phyloP scores from a whole-genome alignment of 1,284 basidiomycete species.

The Omphalotus olearius region DNA sequence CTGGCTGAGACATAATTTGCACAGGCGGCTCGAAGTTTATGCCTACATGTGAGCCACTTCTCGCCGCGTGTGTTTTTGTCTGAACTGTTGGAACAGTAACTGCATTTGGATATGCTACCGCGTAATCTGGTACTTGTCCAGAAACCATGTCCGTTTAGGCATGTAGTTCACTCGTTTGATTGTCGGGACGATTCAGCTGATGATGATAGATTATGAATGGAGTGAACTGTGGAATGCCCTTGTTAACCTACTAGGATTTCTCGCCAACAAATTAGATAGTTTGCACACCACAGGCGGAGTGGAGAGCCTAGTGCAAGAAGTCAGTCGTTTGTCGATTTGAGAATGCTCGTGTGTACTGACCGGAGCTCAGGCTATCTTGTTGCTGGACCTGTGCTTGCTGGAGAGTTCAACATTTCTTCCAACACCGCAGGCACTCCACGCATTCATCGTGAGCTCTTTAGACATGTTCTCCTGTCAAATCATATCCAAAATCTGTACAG shows the following conservation, averaged over 20 bases:
- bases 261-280: conserved; percentile 46
- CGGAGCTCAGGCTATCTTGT: conserved; percentile 36
- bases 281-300: conserved; percentile 46
- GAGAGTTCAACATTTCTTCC: conserved; percentile 49
- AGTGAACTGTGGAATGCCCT: conserved; percentile 56
- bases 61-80: neutral
- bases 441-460: conserved; percentile 48
- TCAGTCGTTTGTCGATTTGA: conserved; percentile 20
- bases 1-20: conserved; percentile 66
- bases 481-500: conserved; percentile 25
- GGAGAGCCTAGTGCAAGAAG: conserved; percentile 49
- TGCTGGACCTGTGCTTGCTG: conserved; percentile 46
- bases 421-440: conserved; percentile 47
- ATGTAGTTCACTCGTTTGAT: conserved; percentile 13
- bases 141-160: conserved; percentile 49
- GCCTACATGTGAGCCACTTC: conserved; percentile 42
- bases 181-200: neutral
- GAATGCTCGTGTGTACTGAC: conserved; percentile 1
- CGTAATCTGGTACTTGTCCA: conserved; percentile 51
- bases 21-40: conserved; percentile 51
- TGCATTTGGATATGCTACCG: conserved; percentile 51
- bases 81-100: conserved; percentile 30
- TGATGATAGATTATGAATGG: conserved; percentile 59
- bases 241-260: conserved; percentile 48
- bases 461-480: neutral